Percentiles rank a stretch among this genome's conserved stretches.
phyloP scores from a whole-genome alignment of 441 rosid species.

The Euphorbia corollata region DNA sequence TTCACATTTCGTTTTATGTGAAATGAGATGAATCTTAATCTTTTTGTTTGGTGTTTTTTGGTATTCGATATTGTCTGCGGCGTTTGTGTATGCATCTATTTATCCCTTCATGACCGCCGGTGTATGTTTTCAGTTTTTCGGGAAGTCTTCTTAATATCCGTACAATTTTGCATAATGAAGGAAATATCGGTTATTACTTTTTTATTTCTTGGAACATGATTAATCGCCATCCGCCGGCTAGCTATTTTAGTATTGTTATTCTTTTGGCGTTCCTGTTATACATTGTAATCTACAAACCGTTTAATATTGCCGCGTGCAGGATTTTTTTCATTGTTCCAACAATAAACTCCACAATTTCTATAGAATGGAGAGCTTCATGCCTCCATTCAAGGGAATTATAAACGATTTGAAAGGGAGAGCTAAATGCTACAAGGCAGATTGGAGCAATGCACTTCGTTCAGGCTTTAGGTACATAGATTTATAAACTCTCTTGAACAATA shows the following conservation, averaged over 20 bases:
- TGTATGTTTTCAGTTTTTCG: background rate
- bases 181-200: background rate
- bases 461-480: slow-evolving; percentile 43
- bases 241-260: background rate
- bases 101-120: background rate
- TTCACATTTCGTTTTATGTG: background rate
- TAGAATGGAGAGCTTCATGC: slow-evolving; percentile 41
- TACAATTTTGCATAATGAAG: background rate
- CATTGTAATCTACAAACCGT: background rate
- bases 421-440: slow-evolving; percentile 66
- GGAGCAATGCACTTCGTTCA: slow-evolving; percentile 45
- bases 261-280: background rate
- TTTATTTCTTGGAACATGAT: background rate
- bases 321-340: background rate
- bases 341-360: background rate
- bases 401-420: slow-evolving; percentile 60
- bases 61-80: background rate
- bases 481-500: background rate
- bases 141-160: background rate
- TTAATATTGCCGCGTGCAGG: background rate
- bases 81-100: background rate
- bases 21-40: background rate
- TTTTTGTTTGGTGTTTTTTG: background rate
- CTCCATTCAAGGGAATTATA: slow-evolving; percentile 58
- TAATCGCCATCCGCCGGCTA: background rate